phyloP scores from a whole-genome alignment of 2,329 filamentous ascomycete genomes.

The Chaetothyriales sp. region DNA sequence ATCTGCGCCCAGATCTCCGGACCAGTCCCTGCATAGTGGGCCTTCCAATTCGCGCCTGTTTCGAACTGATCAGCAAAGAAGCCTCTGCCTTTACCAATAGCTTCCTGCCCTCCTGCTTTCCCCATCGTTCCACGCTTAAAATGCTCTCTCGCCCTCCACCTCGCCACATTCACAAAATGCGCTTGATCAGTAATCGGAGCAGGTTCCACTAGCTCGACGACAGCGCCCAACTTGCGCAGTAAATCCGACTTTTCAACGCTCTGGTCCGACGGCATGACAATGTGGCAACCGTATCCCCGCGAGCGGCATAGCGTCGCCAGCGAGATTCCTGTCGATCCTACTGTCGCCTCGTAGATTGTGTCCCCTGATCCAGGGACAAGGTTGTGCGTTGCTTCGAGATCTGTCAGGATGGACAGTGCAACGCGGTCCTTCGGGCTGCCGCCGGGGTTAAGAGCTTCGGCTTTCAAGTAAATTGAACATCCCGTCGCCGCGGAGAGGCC shows the following conservation, averaged over 20 bases:
- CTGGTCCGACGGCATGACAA: constrained; percentile 95
- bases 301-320: constrained; percentile 79
- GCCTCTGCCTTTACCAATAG: constrained; percentile 52
- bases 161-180: constrained; percentile 89
- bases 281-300: constrained; percentile 80
- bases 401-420: constrained; percentile 73
- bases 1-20: constrained; percentile 81
- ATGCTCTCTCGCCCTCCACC: constrained; percentile 62
- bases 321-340: constrained; percentile 91
- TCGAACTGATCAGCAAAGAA: constrained; percentile 98
- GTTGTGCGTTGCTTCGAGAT: constrained; percentile 65
- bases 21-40: constrained; percentile 70
- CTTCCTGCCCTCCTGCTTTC: constrained; percentile 19
- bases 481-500: constrained; percentile 77
- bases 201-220: constrained; percentile 80
- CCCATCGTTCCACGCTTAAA: not conserved
- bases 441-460: constrained; percentile 91
- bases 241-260: constrained; percentile 78
- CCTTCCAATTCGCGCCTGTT: constrained; percentile 72
- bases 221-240: constrained; percentile 74
- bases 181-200: constrained; percentile 85
- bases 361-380: constrained; percentile 71
- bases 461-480: constrained; percentile 81
- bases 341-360: constrained; percentile 93
- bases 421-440: constrained; percentile 92